These are phyloP conservation scores for Hydnomerulius pinastri DNA, from an alignment of 768 basidiomycete genomes.

Conservation along the genomic window DNA sequence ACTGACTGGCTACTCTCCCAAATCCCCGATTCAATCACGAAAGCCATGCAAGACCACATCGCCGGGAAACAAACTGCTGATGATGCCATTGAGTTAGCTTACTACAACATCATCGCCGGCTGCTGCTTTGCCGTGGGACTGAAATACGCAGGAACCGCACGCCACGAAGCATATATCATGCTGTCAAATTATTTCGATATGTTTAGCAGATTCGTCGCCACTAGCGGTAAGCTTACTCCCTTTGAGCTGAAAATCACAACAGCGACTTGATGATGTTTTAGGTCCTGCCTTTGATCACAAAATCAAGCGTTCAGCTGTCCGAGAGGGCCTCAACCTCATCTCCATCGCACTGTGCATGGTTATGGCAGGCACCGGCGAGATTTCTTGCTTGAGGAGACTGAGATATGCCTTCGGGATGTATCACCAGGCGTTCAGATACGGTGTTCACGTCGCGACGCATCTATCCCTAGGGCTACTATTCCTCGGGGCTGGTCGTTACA, in stretches of 20 bases:
- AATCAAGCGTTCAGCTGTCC: conserved; percentile 83
- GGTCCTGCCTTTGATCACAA: conserved; percentile 83
- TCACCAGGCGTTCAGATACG: conserved; percentile 75
- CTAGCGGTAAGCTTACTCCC: conserved; percentile 52
- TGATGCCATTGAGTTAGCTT: conserved; percentile 82
- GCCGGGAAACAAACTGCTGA: conserved; percentile 51
- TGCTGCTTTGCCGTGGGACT: conserved; percentile 90
- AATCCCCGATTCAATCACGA: conserved; percentile 66
- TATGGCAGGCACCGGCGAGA: conserved; percentile 97
- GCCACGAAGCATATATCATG: conserved; percentile 83
- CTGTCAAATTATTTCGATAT: conserved; percentile 82
- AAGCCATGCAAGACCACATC: conserved; percentile 55
- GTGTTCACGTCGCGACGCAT: conserved; percentile 87
- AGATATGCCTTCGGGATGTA: conserved; percentile 90
- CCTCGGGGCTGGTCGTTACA: conserved; percentile 90
- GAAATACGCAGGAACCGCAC: conserved; percentile 93
- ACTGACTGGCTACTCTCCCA: conserved; percentile 72
- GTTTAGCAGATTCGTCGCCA: conserved; percentile 70
- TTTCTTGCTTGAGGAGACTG: conserved; percentile 83
- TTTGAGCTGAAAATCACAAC: neutral
- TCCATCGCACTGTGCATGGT: conserved; percentile 87
- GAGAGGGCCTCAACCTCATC: conserved; percentile 87
- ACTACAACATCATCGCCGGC: conserved; percentile 89
- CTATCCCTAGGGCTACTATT: conserved; percentile 90
- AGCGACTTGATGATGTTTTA: conserved; percentile 27